Evolutionary conservation across 1,284 basidiomycete genomes (phyloP).

Genomic region (Irpex sp.): DNA sequence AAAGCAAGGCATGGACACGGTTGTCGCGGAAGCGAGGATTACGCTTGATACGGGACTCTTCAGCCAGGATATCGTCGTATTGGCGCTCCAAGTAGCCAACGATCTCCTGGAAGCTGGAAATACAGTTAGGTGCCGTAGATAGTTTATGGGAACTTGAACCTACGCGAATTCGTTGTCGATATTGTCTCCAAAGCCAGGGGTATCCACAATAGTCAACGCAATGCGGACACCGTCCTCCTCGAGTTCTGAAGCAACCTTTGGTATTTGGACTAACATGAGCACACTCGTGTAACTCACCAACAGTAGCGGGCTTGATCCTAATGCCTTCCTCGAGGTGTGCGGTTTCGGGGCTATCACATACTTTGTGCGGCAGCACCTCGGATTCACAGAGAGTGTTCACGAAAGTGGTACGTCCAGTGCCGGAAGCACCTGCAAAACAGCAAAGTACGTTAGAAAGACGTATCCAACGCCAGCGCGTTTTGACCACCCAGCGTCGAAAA

Average conservation of each 20-base stretch:
- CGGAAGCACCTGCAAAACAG: constrained; percentile 75
- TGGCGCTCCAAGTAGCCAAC: constrained; percentile 96
- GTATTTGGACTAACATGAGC: constrained; percentile 1
- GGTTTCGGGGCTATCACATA: constrained; percentile 82
- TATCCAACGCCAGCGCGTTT: constrained; percentile 12
- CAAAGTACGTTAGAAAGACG: constrained; percentile 7
- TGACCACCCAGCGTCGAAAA: constrained; percentile 18
- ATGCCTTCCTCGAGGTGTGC: constrained; percentile 95
- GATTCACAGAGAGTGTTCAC: constrained; percentile 98
- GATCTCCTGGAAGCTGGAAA: constrained; percentile 88
- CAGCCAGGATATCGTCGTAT: constrained; percentile 98
- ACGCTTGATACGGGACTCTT: constrained; percentile 99
- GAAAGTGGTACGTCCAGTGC: constrained; percentile 95
- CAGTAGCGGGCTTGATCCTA: constrained; percentile 92
- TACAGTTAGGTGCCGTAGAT: constrained; percentile 1
- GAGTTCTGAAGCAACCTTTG: constrained; percentile 59
- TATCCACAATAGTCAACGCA: constrained; percentile 97
- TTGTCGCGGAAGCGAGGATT: constrained; percentile 99
- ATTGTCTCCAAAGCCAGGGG: constrained; percentile 98
- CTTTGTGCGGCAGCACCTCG: constrained; percentile 83
- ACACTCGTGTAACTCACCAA: constrained; percentile 58
- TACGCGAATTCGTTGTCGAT: constrained; percentile 99
- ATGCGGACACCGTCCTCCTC: constrained; percentile 99
- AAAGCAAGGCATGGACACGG: constrained; percentile 92
- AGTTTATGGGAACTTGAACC: constrained; percentile 31